Conservation (phyloP, 1,139 yeast species). For the Suhomyces chickasaworum region DNA sequence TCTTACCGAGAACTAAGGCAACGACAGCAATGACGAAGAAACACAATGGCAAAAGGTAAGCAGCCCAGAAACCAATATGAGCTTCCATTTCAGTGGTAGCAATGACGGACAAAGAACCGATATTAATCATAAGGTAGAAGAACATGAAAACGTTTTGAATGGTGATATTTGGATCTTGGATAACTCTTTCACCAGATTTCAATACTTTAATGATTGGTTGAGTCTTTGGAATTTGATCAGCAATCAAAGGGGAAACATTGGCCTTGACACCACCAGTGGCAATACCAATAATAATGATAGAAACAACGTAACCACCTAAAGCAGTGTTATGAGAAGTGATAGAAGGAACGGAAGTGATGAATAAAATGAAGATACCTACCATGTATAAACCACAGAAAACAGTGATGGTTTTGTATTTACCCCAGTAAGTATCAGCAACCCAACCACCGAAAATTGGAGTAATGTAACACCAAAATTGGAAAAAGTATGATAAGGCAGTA, state of each 20-base stretch:
- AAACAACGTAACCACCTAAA: conserved; percentile 56
- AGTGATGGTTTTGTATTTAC: conserved; percentile 70
- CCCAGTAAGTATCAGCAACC: conserved; percentile 72
- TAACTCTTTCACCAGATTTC: conserved; percentile 28
- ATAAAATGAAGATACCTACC: conserved; percentile 62
- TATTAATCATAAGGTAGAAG: conserved; percentile 31
- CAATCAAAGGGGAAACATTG: conserved; percentile 75
- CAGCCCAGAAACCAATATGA: conserved; percentile 32
- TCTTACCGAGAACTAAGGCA: conserved; percentile 58
- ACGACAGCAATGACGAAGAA: conserved; percentile 64
- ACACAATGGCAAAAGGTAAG: conserved; percentile 57
- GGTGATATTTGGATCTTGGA: conserved; percentile 31
- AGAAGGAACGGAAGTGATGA: conserved; percentile 71
- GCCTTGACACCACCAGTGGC: conserved; percentile 86
- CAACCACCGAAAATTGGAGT: conserved; percentile 81
- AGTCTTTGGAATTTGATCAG: conserved; percentile 60
- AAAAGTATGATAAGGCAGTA: conserved; percentile 72
- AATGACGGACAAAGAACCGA: conserved; percentile 28
- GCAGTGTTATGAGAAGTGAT: conserved; percentile 51
- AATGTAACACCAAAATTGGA: conserved; percentile 82
- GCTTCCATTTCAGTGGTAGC: conserved; percentile 30
- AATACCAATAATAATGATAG: conserved; percentile 69
- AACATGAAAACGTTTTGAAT: conserved; percentile 32
- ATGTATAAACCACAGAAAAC: conserved; percentile 62
- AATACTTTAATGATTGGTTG: conserved; percentile 26